A percentile compares a stretch with the other conserved stretches of the same genome.
These are phyloP conservation scores for Spizellomyces sp. DNA, from an alignment of 192 early-diverging fungal genomes.

Conservation along the genomic window DNA sequence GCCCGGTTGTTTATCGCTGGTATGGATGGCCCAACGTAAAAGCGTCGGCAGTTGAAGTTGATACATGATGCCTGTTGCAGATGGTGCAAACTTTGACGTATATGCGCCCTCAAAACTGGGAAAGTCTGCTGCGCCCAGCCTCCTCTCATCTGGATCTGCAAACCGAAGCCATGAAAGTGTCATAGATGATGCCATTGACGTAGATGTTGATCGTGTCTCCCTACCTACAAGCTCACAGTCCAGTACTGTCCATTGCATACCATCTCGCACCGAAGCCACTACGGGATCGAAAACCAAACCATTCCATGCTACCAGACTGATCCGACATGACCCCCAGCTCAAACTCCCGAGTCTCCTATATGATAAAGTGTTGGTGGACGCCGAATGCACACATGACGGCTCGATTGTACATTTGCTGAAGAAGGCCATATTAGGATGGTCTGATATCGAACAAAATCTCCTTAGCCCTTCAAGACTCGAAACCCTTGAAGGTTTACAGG, in stretches of 20 bases:
- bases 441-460: constrained; percentile 39
- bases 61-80: constrained; percentile 22
- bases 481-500: not conserved
- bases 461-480: not conserved
- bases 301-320: constrained; percentile 75
- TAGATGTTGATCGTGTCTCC: no score
- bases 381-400: constrained; percentile 93
- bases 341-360: constrained; percentile 47
- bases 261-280: not conserved
- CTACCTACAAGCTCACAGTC: no score
- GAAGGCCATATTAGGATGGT: constrained; percentile 79
- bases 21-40: constrained; percentile 27
- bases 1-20: constrained; percentile 65
- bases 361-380: constrained; percentile 70
- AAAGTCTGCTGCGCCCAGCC: no score
- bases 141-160: no score
- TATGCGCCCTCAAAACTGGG: constrained; percentile 59
- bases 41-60: no score
- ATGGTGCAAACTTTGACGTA: constrained; percentile 80
- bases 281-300: constrained; percentile 54
- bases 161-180: no score
- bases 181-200: no score
- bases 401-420: constrained; percentile 63
- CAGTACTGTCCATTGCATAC: no score
- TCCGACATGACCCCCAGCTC: constrained; percentile 64